phyloP scores from a whole-genome alignment of 2,329 filamentous ascomycete species.

The Cordyceps tenuipes region DNA sequence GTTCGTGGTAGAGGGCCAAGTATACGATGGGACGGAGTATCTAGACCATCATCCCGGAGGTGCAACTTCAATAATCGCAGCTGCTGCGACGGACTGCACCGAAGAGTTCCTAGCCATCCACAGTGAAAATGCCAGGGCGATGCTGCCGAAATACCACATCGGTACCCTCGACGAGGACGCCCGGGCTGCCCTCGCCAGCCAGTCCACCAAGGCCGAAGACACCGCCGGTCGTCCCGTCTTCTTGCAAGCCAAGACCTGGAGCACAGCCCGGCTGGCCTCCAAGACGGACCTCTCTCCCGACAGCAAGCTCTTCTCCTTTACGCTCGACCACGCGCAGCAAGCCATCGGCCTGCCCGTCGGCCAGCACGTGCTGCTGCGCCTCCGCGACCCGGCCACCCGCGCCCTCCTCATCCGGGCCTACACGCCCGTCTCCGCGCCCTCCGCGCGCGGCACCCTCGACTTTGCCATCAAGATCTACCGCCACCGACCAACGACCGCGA shows the following conservation, averaged over 20 bases:
- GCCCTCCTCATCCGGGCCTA: constrained; percentile 78
- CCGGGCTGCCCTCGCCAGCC: constrained; percentile 18
- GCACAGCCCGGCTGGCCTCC: constrained; percentile 57
- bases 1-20: constrained; percentile 83
- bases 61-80: constrained; percentile 72
- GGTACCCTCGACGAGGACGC: constrained; percentile 63
- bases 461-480: constrained; percentile 81
- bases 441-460: constrained; percentile 55
- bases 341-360: constrained; percentile 69
- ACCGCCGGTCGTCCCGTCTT: constrained; percentile 43
- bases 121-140: constrained; percentile 85
- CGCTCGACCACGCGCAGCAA: constrained; percentile 63
- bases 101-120: constrained; percentile 92
- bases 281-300: constrained; percentile 66
- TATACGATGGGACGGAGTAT: constrained; percentile 79
- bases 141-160: constrained; percentile 82
- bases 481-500: constrained; percentile 35
- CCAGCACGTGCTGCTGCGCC: constrained; percentile 77
- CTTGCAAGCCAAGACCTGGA: constrained; percentile 65
- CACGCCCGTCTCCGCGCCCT: constrained; percentile 65
- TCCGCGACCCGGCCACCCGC: constrained; percentile 60
- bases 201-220: constrained; percentile 9
- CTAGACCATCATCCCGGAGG: constrained; percentile 79
- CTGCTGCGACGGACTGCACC: constrained; percentile 71
- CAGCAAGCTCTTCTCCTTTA: constrained; percentile 73